Evolutionary conservation across 75 land plant genomes (phyloP), one percentile per base, ranked within the genome.

Genomic region (Chamaecyparis obtusa): DNA sequence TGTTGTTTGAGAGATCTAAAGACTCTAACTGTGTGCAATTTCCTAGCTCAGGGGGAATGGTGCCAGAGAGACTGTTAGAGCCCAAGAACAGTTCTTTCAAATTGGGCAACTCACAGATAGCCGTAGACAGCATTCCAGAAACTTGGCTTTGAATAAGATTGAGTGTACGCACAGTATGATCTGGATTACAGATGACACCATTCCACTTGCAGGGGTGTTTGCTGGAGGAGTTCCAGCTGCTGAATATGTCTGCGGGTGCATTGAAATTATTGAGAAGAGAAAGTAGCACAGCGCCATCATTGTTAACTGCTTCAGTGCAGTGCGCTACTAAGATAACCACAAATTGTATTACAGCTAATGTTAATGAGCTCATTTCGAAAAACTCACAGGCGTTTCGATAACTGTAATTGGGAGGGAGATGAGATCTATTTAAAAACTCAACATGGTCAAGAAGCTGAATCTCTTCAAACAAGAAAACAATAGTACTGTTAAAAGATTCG

Each of bases 1-100:
- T 88, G 86, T 92, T 92, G 49, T 86, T 72, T 36, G 88, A 92
- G 86, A 92, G 88, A 83, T 91, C 87, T 36, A 88, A 48, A 41
- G 32, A 39, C 60, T 76, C 69, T 11, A 92, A 54, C 13, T 74
- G 83, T n/a, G 55, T 57, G 43, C 90, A 87, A 43, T 43, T 41
- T 39, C 83, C 88, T 17, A 91, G 84, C 30, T 84, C 84, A 4
- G 39, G 15, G 17, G 92, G 92, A 74, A 91, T 89, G 7, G 74
- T 46, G 7, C 88, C 92, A 51, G 85, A 76, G 19, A 91, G 48
- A 41, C 36, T 37, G 41, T 91, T 91, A 36, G 27, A 64, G 71
- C 84, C n/a, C 41, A 91, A 86, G 75, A 87, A 46, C 11, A 92
- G 86, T 17, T 41, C 27, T 27, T 43, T 84, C 27, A 92, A 88